Evolutionary conservation across 495 filamentous ascomycete species (phyloP).

Genomic region (Tuber aestivum): DNA sequence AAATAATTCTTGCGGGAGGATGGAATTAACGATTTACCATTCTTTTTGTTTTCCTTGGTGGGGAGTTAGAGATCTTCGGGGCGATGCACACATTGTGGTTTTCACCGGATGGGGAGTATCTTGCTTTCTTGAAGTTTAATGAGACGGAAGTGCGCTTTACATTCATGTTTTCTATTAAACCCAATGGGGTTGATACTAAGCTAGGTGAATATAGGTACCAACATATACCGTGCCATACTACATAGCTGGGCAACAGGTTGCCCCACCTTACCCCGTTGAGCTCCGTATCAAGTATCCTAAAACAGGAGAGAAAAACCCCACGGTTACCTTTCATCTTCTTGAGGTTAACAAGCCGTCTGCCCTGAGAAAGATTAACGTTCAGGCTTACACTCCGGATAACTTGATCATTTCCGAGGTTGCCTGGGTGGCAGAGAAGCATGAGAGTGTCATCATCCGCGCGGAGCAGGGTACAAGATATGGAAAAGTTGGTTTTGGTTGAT

Average conservation of each 20-base stretch:
- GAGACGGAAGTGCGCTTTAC: slow-evolving; percentile 49
- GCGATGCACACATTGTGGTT: slow-evolving; percentile 52
- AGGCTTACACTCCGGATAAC: slow-evolving; percentile 50
- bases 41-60: background rate
- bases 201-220: slow-evolving; percentile 30
- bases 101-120: slow-evolving; percentile 53
- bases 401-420: slow-evolving; percentile 55
- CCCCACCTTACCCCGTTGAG: slow-evolving; percentile 51
- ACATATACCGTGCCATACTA: slow-evolving; percentile 56
- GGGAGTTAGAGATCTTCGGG: slow-evolving; percentile 49
- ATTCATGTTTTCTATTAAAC: slow-evolving; percentile 23
- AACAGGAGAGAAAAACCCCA: slow-evolving; percentile 54
- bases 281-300: slow-evolving; percentile 54
- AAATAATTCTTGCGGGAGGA: background rate
- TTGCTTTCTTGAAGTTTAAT: slow-evolving; percentile 55
- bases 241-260: slow-evolving; percentile 48
- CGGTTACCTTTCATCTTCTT: slow-evolving; percentile 50
- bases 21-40: slow-evolving; percentile 8
- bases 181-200: background rate
- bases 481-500: slow-evolving; percentile 52
- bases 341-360: slow-evolving; percentile 43
- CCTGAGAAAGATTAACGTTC: slow-evolving; percentile 42
- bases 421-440: slow-evolving; percentile 52
- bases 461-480: slow-evolving; percentile 55
- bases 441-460: slow-evolving; percentile 51